Evolutionary conservation across 1,139 yeast genomes (phyloP).

Genomic region (Debaryomyces psychrophilus): DNA sequence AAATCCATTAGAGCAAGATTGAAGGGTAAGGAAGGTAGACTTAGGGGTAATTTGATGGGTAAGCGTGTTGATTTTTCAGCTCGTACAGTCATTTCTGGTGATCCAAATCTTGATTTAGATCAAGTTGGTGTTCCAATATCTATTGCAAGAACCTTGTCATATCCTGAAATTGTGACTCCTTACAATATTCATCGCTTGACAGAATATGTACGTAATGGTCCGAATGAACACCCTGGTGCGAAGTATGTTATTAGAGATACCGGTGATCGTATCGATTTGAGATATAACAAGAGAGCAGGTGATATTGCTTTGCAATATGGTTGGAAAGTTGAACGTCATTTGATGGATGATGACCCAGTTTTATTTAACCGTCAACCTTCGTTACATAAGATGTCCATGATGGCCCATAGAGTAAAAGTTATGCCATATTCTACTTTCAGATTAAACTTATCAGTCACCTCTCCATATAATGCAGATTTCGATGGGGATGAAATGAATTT

Average conservation of each 20-base stretch:
- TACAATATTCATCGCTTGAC: constrained; percentile 93
- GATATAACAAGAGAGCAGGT: constrained; percentile 97
- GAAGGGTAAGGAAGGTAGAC: constrained; percentile 99
- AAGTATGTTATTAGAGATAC: constrained; percentile 97
- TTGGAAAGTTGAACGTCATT: constrained; percentile 98
- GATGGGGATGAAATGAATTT: constrained; percentile 99
- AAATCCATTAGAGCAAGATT: constrained; percentile 97
- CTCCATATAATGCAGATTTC: constrained; percentile 99
- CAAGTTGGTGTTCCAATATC: constrained; percentile 99
- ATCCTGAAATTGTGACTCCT: constrained; percentile 97
- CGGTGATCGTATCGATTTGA: constrained; percentile 96
- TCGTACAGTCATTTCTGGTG: constrained; percentile 99
- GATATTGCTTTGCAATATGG: constrained; percentile 97
- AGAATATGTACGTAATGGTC: constrained; percentile 94
- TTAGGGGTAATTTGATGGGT: constrained; percentile 98
- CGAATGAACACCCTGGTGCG: constrained; percentile 99
- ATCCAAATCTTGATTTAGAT: constrained; percentile 94
- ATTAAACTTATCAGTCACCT: constrained; percentile 92
- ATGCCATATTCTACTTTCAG: constrained; percentile 99
- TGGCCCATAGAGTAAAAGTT: constrained; percentile 99
- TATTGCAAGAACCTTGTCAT: constrained; percentile 91
- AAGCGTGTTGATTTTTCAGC: constrained; percentile 99
- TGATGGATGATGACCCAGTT: constrained; percentile 97
- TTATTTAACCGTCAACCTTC: constrained; percentile 99
- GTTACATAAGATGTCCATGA: constrained; percentile 98